phyloP scores from a whole-genome alignment of 208 protist genomes.

The Novymonas esmeraldas region DNA sequence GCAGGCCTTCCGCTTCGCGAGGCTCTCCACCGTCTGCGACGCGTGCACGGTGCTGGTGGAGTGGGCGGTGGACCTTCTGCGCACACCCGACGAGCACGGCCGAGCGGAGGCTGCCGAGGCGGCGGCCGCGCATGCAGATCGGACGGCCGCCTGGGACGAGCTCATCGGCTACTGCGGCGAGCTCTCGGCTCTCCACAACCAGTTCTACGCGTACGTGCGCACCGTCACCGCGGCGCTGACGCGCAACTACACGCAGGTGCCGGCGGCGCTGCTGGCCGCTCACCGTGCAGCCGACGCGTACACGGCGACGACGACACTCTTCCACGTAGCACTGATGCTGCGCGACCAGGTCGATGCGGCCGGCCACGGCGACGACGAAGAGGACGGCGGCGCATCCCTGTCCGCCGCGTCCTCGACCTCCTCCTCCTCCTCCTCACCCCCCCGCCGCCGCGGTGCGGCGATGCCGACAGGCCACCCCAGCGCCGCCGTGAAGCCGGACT shows the following conservation, averaged over 20 bases:
- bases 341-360: slow-evolving; percentile 22
- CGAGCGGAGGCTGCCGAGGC: slow-evolving; percentile 2
- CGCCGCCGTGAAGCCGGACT: neutral
- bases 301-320: slow-evolving; percentile 67
- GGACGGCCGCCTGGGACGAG: slow-evolving; percentile 48
- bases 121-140: slow-evolving; percentile 32
- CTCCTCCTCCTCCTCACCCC: slow-evolving; percentile 4
- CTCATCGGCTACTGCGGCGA: slow-evolving; percentile 63
- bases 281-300: slow-evolving; percentile 61
- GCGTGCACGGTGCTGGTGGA: slow-evolving; percentile 53
- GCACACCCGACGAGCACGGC: slow-evolving; percentile 16
- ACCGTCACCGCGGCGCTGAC: slow-evolving; percentile 56
- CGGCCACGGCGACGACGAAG: slow-evolving; percentile 2
- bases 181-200: slow-evolving; percentile 58
- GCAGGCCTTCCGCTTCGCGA: slow-evolving; percentile 69
- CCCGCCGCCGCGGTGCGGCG: neutral
- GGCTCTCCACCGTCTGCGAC: slow-evolving; percentile 41
- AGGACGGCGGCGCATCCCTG: slow-evolving; percentile 5
- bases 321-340: slow-evolving; percentile 55
- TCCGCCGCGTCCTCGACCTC: no score
- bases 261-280: slow-evolving; percentile 48
- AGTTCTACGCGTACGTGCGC: slow-evolving; percentile 52
- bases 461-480: no score
- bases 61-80: slow-evolving; percentile 64
- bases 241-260: slow-evolving; percentile 45